Percentiles rank a stretch among this genome's conserved stretches.
phyloP scores from a whole-genome alignment of 106 monocot genomes.

The Dendrobium officinale region DNA sequence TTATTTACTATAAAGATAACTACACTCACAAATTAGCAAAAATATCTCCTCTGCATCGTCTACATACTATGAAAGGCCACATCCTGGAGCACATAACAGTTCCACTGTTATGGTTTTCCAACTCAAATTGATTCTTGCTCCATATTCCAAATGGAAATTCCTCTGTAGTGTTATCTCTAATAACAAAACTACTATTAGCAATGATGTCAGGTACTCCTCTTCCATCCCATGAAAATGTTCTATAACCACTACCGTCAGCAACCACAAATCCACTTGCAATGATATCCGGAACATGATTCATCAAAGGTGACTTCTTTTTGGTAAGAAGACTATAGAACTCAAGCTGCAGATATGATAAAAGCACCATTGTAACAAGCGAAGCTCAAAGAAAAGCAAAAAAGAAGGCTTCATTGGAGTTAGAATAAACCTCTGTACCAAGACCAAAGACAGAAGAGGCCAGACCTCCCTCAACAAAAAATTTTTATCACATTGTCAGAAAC shows the following conservation, averaged over 20 bases:
- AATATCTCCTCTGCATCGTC: conserved; percentile 88
- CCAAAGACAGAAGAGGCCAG: conserved; percentile 48
- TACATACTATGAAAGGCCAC: conserved; percentile 76
- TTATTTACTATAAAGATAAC: neutral
- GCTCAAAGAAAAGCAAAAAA: conserved; percentile 4
- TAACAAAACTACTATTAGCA: conserved; percentile 18
- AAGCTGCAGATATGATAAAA: conserved; percentile 45
- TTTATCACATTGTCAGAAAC: conserved; percentile 79
- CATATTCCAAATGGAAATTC: conserved; percentile 62
- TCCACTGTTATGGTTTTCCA: conserved; percentile 17
- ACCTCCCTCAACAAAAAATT: conserved; percentile 83
- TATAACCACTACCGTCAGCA: conserved; percentile 36
- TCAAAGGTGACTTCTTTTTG: conserved; percentile 40
- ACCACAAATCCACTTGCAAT: conserved; percentile 71
- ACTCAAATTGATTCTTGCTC: conserved; percentile 61
- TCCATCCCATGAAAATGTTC: conserved; percentile 63
- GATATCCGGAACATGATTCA: conserved; percentile 68
- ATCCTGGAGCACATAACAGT: conserved; percentile 25
- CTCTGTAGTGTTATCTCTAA: conserved; percentile 8
- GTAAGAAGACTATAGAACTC: conserved; percentile 76
- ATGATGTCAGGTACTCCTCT: conserved; percentile 51
- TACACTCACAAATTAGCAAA: conserved; percentile 83
- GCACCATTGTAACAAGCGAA: conserved; percentile 1
- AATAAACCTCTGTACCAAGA: conserved; percentile 78
- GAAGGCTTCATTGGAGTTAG: conserved; percentile 1